Percentiles rank a stretch among this genome's conserved stretches.
These are phyloP conservation scores for Murraya paniculata DNA, from an alignment of 345 rosid species.

Conservation along the genomic window DNA sequence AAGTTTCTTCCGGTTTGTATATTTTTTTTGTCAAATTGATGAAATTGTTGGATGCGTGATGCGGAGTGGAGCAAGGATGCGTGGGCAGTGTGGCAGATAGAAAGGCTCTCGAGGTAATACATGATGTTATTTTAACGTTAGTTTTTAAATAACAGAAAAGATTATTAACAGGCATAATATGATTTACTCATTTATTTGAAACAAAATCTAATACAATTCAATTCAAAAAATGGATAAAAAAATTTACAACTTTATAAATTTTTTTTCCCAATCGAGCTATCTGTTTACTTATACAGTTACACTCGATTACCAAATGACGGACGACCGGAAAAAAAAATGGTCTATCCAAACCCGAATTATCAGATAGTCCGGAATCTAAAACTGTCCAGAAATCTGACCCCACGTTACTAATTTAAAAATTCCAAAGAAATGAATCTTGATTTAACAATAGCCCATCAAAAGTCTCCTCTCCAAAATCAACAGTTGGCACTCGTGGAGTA, in stretches of 20 bases:
- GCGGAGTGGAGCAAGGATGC: too few relatives aligned
- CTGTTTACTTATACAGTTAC: neutral
- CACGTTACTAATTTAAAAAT: slow-evolving; percentile 29
- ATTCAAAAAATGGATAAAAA: neutral
- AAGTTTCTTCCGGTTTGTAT: too few relatives aligned
- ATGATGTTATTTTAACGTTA: too few relatives aligned
- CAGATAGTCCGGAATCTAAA: slow-evolving; percentile 20
- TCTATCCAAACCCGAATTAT: neutral
- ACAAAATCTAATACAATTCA: neutral
- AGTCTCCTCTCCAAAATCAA: slow-evolving; percentile 37
- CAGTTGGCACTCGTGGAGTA: slow-evolving; percentile 15
- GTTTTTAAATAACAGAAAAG: too few relatives aligned
- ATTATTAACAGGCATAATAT: too few relatives aligned
- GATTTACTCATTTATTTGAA: neutral
- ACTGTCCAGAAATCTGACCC: slow-evolving; percentile 18
- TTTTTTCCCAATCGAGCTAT: too few relatives aligned
- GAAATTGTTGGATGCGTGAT: too few relatives aligned
- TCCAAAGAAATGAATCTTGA: slow-evolving; percentile 59
- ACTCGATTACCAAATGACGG: neutral
- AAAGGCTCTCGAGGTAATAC: too few relatives aligned
- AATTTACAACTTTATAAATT: neutral
- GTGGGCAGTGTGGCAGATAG: too few relatives aligned
- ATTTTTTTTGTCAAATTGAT: too few relatives aligned
- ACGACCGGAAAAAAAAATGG: slow-evolving; percentile 24
- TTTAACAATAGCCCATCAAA: slow-evolving; percentile 23